Conservation (phyloP, 441 rosid genomes). For the Pelargonium fulgidum region DNA sequence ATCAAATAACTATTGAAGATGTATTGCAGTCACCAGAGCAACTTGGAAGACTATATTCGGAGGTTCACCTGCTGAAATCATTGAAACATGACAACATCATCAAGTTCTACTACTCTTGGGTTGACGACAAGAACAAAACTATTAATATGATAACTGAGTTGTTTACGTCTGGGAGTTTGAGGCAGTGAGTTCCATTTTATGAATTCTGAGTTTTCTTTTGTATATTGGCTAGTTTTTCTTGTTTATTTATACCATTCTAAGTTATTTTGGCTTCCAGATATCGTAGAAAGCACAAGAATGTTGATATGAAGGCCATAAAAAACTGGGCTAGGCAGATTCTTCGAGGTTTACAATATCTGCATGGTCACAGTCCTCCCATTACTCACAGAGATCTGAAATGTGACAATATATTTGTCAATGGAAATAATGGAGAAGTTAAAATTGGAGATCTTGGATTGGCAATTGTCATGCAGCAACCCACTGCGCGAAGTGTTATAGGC, state of each 20-base stretch:
- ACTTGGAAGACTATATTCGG: slow-evolving; percentile 58
- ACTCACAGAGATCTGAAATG: slow-evolving; percentile 79
- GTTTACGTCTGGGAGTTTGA: slow-evolving; percentile 69
- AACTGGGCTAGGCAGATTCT: slow-evolving; percentile 81
- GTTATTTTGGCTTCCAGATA: slow-evolving; percentile 28
- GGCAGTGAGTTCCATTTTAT: slow-evolving; percentile 40
- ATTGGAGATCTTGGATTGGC: slow-evolving; percentile 90
- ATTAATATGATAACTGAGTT: slow-evolving; percentile 76
- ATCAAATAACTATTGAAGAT: slow-evolving; percentile 54
- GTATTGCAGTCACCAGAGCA: slow-evolving; percentile 58
- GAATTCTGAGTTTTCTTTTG: neutral
- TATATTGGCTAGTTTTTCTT: neutral
- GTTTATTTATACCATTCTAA: slow-evolving; percentile 9
- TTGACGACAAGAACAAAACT: slow-evolving; percentile 54
- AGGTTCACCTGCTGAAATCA: slow-evolving; percentile 62
- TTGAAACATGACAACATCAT: slow-evolving; percentile 62
- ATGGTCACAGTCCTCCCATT: slow-evolving; percentile 55
- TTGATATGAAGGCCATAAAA: slow-evolving; percentile 67
- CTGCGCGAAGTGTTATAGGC: slow-evolving; percentile 73
- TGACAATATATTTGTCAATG: slow-evolving; percentile 76
- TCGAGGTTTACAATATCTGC: slow-evolving; percentile 61
- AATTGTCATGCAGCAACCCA: slow-evolving; percentile 71
- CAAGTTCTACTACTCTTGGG: slow-evolving; percentile 64
- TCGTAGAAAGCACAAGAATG: slow-evolving; percentile 63
- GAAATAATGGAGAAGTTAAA: slow-evolving; percentile 74